These are phyloP conservation scores for Marasmius tenuissimus DNA, from an alignment of 1,284 basidiomycete species.

Conservation along the genomic window DNA sequence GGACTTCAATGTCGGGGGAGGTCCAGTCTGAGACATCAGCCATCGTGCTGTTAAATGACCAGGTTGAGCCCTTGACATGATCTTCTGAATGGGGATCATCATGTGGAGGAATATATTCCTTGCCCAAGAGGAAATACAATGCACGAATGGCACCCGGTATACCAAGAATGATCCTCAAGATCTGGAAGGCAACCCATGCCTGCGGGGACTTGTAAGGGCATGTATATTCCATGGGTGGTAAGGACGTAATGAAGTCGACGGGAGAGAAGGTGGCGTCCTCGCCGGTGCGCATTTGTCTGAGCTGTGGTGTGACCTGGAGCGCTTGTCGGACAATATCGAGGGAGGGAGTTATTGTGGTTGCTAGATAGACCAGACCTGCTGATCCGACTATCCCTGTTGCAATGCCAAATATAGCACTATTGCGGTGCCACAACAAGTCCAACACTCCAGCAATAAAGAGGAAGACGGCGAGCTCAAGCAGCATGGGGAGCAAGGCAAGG, in stretches of 20 bases:
- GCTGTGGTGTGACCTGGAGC: not conserved
- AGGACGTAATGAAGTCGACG: not conserved
- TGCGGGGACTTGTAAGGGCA: not conserved
- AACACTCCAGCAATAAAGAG: conserved; percentile 3
- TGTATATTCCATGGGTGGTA: not conserved
- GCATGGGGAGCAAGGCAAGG: not conserved
- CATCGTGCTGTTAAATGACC: no score
- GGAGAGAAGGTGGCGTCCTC: no score
- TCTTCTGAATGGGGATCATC: no score
- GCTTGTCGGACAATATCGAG: not conserved
- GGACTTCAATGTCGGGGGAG: not conserved
- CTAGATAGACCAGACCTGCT: not conserved
- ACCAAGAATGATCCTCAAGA: no score
- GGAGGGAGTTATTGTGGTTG: not conserved
- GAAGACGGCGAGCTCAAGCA: not conserved
- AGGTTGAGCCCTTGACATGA: not conserved
- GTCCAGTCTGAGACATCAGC: not conserved
- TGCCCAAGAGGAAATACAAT: no score
- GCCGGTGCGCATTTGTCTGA: no score
- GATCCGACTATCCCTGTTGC: not conserved
- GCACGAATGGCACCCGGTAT: not conserved
- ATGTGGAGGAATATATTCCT: no score
- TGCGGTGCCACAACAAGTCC: conserved; percentile 2
- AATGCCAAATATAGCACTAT: not conserved
- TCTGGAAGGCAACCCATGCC: not conserved